Evolutionary conservation across 1,284 basidiomycete genomes (phyloP).

Genomic region (Fistulinella staudtii): DNA sequence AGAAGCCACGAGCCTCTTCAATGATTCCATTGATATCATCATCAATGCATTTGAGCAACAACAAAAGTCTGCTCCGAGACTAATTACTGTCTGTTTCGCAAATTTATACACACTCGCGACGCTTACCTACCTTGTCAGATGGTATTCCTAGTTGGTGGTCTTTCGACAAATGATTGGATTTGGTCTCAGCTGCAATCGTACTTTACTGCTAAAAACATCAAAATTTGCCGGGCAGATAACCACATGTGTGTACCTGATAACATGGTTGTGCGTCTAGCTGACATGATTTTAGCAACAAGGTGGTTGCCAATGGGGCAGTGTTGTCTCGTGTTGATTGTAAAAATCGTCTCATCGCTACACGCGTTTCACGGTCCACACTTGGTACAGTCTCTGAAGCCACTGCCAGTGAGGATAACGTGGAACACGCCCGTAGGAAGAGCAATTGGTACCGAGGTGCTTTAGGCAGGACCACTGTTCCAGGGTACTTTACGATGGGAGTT

Average conservation of each 20-base stretch:
- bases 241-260: constrained; percentile 11
- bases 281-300: constrained; percentile 41
- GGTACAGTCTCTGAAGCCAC: too few relatives aligned
- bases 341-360: neutral
- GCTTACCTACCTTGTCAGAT: constrained; percentile 1
- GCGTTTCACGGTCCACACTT: too few relatives aligned
- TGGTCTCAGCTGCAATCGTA: constrained; percentile 32
- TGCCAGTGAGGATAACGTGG: too few relatives aligned
- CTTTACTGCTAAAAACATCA: constrained; percentile 22
- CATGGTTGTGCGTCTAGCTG: neutral
- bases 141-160: constrained; percentile 38
- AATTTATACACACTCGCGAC: neutral
- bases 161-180: constrained; percentile 44
- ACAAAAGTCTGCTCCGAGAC: constrained; percentile 15
- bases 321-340: constrained; percentile 29
- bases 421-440: too few relatives aligned
- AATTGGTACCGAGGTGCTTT: too few relatives aligned
- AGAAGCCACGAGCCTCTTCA: constrained; percentile 42
- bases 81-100: constrained; percentile 26
- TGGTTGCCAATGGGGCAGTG: constrained; percentile 49
- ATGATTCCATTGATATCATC: constrained; percentile 31
- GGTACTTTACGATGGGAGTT: too few relatives aligned
- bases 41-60: constrained; percentile 33
- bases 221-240: constrained; percentile 31
- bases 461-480: too few relatives aligned